phyloP scores from a whole-genome alignment of 768 basidiomycete species.

The Agaricus sinodeliciosus region DNA sequence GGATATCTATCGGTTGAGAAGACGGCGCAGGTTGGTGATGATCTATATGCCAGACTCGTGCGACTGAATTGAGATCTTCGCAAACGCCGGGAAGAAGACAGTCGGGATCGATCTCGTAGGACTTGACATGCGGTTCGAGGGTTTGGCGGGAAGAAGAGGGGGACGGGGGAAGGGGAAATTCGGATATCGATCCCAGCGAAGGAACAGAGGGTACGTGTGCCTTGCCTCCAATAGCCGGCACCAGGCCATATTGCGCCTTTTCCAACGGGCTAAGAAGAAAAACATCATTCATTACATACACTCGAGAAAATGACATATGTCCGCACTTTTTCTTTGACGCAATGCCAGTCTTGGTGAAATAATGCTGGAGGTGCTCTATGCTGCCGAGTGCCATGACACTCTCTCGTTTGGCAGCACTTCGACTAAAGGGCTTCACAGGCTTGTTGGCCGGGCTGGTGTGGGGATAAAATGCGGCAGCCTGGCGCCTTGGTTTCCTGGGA shows the following conservation, averaged over 20 bases:
- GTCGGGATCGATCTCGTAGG: constrained; percentile 70
- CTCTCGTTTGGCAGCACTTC: constrained; percentile 88
- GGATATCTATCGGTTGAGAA: constrained; percentile 39
- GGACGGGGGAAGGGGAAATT: constrained; percentile 66
- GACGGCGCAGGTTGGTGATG: constrained; percentile 11
- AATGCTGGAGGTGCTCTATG: constrained; percentile 93
- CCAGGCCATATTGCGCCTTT: constrained; percentile 55
- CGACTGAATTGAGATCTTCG: constrained; percentile 61
- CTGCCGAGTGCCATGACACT: constrained; percentile 94
- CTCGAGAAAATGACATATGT: too few species aligned
- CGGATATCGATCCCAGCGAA: constrained; percentile 34
- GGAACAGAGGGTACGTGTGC: constrained; percentile 36
- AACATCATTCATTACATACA: not conserved
- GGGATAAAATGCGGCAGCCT: constrained; percentile 68
- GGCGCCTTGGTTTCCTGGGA: constrained; percentile 49
- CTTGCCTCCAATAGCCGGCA: constrained; percentile 69
- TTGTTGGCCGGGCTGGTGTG: constrained; percentile 66
- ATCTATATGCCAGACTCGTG: constrained; percentile 56
- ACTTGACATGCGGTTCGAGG: constrained; percentile 53
- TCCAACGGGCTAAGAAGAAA: constrained; percentile 27
- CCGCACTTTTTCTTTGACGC: constrained; percentile 67
- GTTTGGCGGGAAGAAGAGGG: constrained; percentile 38
- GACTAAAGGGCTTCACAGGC: constrained; percentile 77
- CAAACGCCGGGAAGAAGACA: constrained; percentile 71
- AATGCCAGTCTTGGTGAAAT: constrained; percentile 87